A percentile compares a stretch with the other conserved stretches of the same genome.
Conservation (phyloP, 2,329 filamentous ascomycete species). For the Acrocalymma vagum region DNA sequence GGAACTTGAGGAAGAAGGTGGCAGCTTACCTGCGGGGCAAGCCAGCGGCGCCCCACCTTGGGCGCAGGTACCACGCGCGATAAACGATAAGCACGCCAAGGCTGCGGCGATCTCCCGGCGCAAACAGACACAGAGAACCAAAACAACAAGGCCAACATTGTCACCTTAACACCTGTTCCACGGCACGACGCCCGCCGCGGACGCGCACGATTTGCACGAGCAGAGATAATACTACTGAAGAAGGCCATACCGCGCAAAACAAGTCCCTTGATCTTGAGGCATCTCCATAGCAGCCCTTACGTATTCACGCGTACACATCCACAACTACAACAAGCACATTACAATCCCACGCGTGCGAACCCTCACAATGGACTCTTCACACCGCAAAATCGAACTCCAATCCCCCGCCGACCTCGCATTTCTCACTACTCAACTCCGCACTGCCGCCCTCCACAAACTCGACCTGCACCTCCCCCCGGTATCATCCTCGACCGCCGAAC, state of each 20-base stretch:
- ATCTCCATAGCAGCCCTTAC: not conserved
- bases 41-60: slow-evolving; percentile 19
- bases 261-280: no score
- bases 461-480: slow-evolving; percentile 69
- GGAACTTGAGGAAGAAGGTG: no score
- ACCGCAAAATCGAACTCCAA: slow-evolving; percentile 83
- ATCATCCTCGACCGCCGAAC: slow-evolving; percentile 33
- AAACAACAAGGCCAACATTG: slow-evolving; percentile 10
- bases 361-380: slow-evolving; percentile 44
- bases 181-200: no score
- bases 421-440: slow-evolving; percentile 73
- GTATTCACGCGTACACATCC: slow-evolving; percentile 9
- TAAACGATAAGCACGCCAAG: slow-evolving; percentile 24
- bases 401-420: slow-evolving; percentile 76
- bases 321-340: slow-evolving; percentile 6
- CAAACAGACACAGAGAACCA: slow-evolving; percentile 27
- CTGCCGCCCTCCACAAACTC: slow-evolving; percentile 72
- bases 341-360: not conserved
- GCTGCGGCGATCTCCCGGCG: slow-evolving; percentile 27
- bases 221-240: no score
- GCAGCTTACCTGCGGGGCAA: no score
- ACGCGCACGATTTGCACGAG: no score
- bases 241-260: no score
- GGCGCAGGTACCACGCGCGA: slow-evolving; percentile 6
- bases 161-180: not conserved